Conservation (phyloP, 202 grass and related monocot genomes). For the Digitaria exilis region DNA sequence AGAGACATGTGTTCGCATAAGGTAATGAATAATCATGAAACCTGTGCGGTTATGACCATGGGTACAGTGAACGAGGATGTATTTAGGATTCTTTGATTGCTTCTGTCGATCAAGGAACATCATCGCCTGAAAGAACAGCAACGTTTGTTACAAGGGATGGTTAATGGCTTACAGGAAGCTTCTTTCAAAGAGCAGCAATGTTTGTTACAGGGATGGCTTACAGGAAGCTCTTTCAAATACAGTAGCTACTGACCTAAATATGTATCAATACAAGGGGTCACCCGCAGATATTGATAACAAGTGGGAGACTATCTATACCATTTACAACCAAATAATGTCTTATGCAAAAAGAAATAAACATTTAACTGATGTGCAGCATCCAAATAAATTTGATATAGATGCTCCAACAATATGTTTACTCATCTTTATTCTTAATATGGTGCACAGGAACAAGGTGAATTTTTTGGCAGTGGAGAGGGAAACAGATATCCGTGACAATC, state of each 20-base stretch:
- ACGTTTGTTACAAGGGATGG: slow-evolving; percentile 10
- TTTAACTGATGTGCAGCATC: slow-evolving; percentile 14
- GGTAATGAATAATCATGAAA: slow-evolving; percentile 98
- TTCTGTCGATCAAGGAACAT: slow-evolving; percentile 84
- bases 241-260: not conserved
- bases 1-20: slow-evolving; percentile 76
- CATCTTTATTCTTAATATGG: no score
- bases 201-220: slow-evolving; percentile 4
- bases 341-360: slow-evolving; percentile 11
- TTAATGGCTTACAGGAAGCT: not conserved
- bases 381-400: not conserved
- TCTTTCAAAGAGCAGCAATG: slow-evolving; percentile 28
- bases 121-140: slow-evolving; percentile 62
- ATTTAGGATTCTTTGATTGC: slow-evolving; percentile 69
- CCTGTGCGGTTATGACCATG: slow-evolving; percentile 99
- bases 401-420: slow-evolving; percentile 19
- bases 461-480: not conserved
- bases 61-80: slow-evolving; percentile 96
- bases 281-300: slow-evolving; percentile 10
- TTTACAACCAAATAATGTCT: not conserved
- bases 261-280: not conserved
- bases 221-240: slow-evolving; percentile 14
- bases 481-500: slow-evolving; percentile 13
- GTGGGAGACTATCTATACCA: slow-evolving; percentile 5
- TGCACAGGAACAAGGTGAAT: not conserved